These are phyloP conservation scores for Ceratocystis harringtonii DNA, from an alignment of 2,329 filamentous ascomycete species.

Conservation along the genomic window DNA sequence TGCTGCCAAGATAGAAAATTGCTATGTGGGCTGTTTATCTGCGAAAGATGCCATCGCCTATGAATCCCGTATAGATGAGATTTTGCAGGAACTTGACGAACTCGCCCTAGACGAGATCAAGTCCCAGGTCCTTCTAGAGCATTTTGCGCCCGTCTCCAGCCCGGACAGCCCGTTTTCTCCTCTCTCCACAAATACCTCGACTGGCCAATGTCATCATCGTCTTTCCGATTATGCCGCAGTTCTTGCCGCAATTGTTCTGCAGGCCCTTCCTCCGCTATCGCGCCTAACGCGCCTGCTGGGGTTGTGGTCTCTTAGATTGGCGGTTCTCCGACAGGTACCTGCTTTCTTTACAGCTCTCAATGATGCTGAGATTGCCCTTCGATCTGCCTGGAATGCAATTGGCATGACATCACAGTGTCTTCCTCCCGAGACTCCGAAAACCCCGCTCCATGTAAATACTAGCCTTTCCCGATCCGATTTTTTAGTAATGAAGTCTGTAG, in stretches of 20 bases:
- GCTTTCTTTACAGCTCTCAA: slow-evolving; percentile 48
- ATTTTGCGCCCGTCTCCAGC: slow-evolving; percentile 44
- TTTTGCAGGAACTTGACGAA: slow-evolving; percentile 51
- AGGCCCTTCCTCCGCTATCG: slow-evolving; percentile 68
- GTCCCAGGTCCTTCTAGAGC: slow-evolving; percentile 66
- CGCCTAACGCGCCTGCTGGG: slow-evolving; percentile 57
- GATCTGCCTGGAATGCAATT: slow-evolving; percentile 51
- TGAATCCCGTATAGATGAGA: slow-evolving; percentile 59
- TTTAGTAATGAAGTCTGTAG: slow-evolving; percentile 42
- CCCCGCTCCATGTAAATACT: background rate
- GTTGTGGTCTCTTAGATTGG: slow-evolving; percentile 62
- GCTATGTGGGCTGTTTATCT: slow-evolving; percentile 51
- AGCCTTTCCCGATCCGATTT: slow-evolving; percentile 33
- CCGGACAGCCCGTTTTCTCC: slow-evolving; percentile 26
- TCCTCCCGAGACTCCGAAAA: slow-evolving; percentile 8
- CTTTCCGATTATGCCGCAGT: slow-evolving; percentile 45
- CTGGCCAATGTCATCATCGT: background rate
- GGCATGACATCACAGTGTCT: slow-evolving; percentile 21
- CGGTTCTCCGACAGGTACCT: slow-evolving; percentile 60
- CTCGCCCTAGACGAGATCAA: slow-evolving; percentile 80
- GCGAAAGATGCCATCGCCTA: slow-evolving; percentile 49
- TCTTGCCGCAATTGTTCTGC: slow-evolving; percentile 81
- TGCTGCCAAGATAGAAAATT: slow-evolving; percentile 3
- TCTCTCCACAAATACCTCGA: slow-evolving; percentile 27
- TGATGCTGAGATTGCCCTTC: slow-evolving; percentile 50